Base-by-base conservation (phyloP, 805 yeast species). In the Teunomyces cretensis region DNA sequence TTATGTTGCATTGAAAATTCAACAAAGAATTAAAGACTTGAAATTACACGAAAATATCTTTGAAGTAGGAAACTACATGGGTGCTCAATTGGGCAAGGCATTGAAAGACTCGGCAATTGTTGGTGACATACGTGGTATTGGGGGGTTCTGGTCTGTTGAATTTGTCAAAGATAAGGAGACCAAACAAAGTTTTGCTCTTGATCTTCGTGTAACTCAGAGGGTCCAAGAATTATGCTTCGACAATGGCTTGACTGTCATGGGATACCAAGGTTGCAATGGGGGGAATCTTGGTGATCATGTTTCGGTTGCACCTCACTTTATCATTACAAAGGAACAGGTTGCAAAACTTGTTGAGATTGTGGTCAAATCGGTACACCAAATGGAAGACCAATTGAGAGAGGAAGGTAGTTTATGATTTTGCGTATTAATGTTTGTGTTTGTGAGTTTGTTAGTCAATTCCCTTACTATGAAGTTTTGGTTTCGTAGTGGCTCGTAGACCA, bases 101-200 rank as follows among this genome's bases (percentile, higher is more conserved):
- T 41, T 51, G 33, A 12, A 24, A 14, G 28, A 24, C 3, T 33
- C 30, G 11, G 24, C 40, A 16, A 52, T 57, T 17, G 80, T 72
- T 16, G 86, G 84, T 47, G 82, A 81, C 52, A 74, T 81, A 31
- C 73, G 87, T 62, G 87, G 87, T 44, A 66, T 78, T 46, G 86
- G 86, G 49, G 76, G 79, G 32, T 81, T 81, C 62, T 70, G 83
- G 75, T 68, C 80, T 4, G 54, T 81, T 39, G 86, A 81, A 60
- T 67, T 79, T 42, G 84, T 80, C 47, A 72, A 78, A 54, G 72
- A 81, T 55, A 75, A 70, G 50, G 60, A 55, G 13, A 74, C 84
- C 14, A 80, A 78, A 53, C 78, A 76, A 57, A 65, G 75, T 9
- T 78, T 78, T 48, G 70, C 65, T 28, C 59, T 66, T 33, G 55